Percentiles rank a stretch among this genome's conserved stretches.
Evolutionary conservation across 306 rosid species (phyloP).

Genomic region (Trifolium fragiferum): DNA sequence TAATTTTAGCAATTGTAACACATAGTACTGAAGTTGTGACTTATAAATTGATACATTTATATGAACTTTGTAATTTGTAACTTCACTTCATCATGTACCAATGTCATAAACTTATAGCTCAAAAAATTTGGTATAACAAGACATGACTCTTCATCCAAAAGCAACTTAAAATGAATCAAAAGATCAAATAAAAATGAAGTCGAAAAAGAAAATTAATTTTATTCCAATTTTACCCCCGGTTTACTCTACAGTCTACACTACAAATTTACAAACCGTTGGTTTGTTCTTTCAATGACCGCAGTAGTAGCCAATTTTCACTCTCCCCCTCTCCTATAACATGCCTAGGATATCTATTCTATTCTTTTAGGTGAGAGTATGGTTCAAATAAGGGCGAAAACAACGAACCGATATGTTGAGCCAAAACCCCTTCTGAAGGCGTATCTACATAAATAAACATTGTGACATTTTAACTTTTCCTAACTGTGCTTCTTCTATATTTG

Average conservation of each 20-base stretch:
- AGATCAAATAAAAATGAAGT: conserved; percentile 20
- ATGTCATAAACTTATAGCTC: not conserved
- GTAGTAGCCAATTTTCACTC: conserved; percentile 23
- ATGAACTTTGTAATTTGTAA: not conserved
- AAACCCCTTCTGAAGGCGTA: conserved; percentile 26
- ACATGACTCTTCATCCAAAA: not conserved
- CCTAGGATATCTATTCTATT: conserved; percentile 7
- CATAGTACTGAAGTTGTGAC: no score
- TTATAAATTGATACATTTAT: no score
- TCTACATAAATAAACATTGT: conserved; percentile 49
- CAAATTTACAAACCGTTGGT: conserved; percentile 37
- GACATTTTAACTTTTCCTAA: conserved; percentile 55
- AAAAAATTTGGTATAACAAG: not conserved
- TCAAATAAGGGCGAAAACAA: conserved; percentile 23
- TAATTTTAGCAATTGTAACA: no score
- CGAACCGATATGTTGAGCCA: conserved; percentile 36
- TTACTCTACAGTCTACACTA: conserved; percentile 16
- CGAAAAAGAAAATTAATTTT: conserved; percentile 22
- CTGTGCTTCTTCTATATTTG: conserved; percentile 25
- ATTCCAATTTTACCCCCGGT: conserved; percentile 18
- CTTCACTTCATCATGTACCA: not conserved
- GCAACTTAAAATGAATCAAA: conserved; percentile 2
- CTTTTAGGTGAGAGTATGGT: conserved; percentile 18
- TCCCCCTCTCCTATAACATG: not conserved
- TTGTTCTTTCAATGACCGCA: conserved; percentile 10